Evolutionary conservation across 129 eudicot genomes (phyloP).

Genomic region (Dittrichia graveolens): DNA sequence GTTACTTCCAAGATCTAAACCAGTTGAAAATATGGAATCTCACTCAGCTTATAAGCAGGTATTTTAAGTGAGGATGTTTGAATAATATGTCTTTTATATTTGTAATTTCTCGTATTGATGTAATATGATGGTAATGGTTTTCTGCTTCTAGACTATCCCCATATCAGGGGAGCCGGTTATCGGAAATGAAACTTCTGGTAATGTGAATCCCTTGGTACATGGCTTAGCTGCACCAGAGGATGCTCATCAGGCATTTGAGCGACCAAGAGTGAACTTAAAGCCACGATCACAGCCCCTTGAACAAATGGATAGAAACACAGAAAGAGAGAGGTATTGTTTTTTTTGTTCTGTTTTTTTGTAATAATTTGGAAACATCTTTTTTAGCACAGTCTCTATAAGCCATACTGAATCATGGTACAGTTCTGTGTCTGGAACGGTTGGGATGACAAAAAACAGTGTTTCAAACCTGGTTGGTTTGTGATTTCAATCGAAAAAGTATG

Average conservation of each 20-base stretch:
- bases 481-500: too few species aligned
- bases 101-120: not conserved
- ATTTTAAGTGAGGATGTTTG: slow-evolving; percentile 13
- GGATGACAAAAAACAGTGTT: too few species aligned
- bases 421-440: not conserved
- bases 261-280: slow-evolving; percentile 76
- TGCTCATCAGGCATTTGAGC: slow-evolving; percentile 50
- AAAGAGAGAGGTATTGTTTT: slow-evolving; percentile 57
- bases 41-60: slow-evolving; percentile 54
- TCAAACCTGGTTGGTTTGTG: too few species aligned
- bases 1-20: slow-evolving; percentile 83
- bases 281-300: slow-evolving; percentile 70
- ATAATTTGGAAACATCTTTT: not conserved
- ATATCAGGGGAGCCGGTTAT: slow-evolving; percentile 39
- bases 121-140: slow-evolving; percentile 1
- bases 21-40: slow-evolving; percentile 53
- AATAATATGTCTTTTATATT: not conserved
- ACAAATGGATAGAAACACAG: slow-evolving; percentile 51
- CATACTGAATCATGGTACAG: not conserved
- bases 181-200: slow-evolving; percentile 36
- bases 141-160: slow-evolving; percentile 38
- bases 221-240: slow-evolving; percentile 38
- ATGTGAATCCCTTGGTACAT: slow-evolving; percentile 31
- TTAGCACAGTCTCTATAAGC: not conserved
- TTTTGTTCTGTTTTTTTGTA: not conserved